A percentile compares a stretch with the other conserved stretches of the same genome.
Evolutionary conservation across 257 asterid genomes (phyloP).

Genomic region (Solanum dulcamara): DNA sequence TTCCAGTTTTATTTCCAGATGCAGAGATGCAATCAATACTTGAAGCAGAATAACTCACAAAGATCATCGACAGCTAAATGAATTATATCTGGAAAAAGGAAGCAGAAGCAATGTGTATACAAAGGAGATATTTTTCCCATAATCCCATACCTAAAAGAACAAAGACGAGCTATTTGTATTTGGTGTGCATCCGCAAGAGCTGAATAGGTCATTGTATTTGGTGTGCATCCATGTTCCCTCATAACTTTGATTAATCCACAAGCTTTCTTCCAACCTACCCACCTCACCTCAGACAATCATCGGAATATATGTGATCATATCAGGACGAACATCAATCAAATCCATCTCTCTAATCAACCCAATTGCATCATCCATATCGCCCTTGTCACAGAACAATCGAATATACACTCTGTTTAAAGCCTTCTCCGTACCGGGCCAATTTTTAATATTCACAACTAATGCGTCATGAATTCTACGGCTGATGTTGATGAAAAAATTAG

Average conservation of each 20-base stretch:
- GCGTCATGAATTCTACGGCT: slow-evolving; percentile 33
- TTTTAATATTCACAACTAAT: slow-evolving; percentile 20
- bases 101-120: too few species aligned
- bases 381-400: slow-evolving; percentile 40
- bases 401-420: slow-evolving; percentile 26
- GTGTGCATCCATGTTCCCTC: slow-evolving; percentile 51
- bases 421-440: slow-evolving; percentile 30
- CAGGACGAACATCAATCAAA: slow-evolving; percentile 55
- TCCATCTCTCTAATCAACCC: slow-evolving; percentile 70
- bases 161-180: too few species aligned
- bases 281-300: slow-evolving; percentile 38
- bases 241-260: slow-evolving; percentile 34
- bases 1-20: neutral
- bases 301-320: slow-evolving; percentile 43
- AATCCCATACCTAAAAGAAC: too few species aligned
- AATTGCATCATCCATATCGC: slow-evolving; percentile 38
- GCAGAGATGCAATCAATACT: neutral
- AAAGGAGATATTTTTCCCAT: too few species aligned
- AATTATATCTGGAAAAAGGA: neutral
- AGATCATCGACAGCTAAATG: neutral
- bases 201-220: slow-evolving; percentile 48
- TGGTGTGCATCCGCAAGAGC: too few species aligned
- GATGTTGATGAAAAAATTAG: too few species aligned
- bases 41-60: neutral
- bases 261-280: slow-evolving; percentile 55